phyloP scores from a whole-genome alignment of 306 rosid genomes.

The Trifolium fragiferum region DNA sequence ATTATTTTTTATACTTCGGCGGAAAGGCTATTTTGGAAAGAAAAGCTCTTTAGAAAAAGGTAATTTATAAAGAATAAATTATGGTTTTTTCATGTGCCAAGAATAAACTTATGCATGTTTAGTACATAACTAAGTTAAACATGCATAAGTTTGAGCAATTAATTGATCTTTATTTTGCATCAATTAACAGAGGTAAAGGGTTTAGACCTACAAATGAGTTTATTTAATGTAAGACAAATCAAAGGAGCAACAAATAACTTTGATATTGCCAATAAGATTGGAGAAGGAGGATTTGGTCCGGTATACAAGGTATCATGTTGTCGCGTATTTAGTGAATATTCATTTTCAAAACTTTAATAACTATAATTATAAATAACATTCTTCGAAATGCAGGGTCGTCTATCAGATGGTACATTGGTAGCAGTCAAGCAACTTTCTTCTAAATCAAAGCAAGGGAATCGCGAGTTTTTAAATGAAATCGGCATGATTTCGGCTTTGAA shows the following conservation, averaged over 20 bases:
- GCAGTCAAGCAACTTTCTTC: constrained; percentile 22
- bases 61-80: background rate
- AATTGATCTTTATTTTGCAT: background rate
- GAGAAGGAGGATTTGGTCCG: constrained; percentile 56
- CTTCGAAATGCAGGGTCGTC: background rate
- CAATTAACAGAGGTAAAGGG: constrained; percentile 47
- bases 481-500: constrained; percentile 29
- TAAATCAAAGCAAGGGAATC: constrained; percentile 24
- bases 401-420: constrained; percentile 19
- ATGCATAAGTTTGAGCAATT: background rate
- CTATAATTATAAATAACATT: background rate
- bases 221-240: constrained; percentile 52
- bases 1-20: constrained; percentile 21
- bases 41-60: constrained; percentile 41
- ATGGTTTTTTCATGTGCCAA: background rate
- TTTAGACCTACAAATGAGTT: constrained; percentile 46
- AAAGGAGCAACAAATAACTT: constrained; percentile 48
- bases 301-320: constrained; percentile 54
- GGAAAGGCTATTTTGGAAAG: constrained; percentile 37
- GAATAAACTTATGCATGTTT: background rate
- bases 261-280: constrained; percentile 12
- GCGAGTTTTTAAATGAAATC: constrained; percentile 23
- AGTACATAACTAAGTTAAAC: background rate
- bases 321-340: background rate
- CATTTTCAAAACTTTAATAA: background rate